These are phyloP conservation scores for Rhynchospora tenuis DNA, from an alignment of 176 grass and related monocot species.

Conservation along the genomic window DNA sequence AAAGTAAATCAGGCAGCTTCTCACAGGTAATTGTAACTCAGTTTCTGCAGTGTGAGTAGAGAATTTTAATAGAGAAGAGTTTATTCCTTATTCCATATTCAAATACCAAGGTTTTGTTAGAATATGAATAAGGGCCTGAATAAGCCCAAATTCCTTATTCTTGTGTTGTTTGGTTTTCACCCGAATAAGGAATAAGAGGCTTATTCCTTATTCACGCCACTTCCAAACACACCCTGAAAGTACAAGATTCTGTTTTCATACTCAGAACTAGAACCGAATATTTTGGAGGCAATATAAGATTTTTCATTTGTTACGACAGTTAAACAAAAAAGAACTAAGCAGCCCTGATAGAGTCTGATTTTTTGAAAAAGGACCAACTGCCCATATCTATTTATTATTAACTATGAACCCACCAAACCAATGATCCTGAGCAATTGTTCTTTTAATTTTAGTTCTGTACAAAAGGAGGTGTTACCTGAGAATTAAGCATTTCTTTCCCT, in stretches of 20 bases:
- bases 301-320: neutral
- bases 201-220: too few relatives aligned
- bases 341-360: neutral
- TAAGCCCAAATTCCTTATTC: too few relatives aligned
- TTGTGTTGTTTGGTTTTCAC: too few relatives aligned
- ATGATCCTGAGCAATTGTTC: neutral
- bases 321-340: neutral
- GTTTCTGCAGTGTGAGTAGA: too few relatives aligned
- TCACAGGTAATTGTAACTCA: constrained; percentile 56
- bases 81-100: too few relatives aligned
- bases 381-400: neutral
- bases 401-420: neutral
- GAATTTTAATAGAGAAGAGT: too few relatives aligned
- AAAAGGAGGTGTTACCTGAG: neutral
- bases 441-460: neutral
- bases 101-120: too few relatives aligned
- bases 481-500: neutral
- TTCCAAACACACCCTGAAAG: too few relatives aligned
- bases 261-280: neutral
- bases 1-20: constrained; percentile 63
- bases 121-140: too few relatives aligned
- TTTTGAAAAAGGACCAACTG: neutral
- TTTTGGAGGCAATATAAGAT: neutral
- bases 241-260: neutral
- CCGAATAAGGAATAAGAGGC: too few relatives aligned